Percentiles rank a stretch among this genome's conserved stretches.
phyloP scores from a whole-genome alignment of 2,329 filamentous ascomycete species.

The Aspergillus ustus region DNA sequence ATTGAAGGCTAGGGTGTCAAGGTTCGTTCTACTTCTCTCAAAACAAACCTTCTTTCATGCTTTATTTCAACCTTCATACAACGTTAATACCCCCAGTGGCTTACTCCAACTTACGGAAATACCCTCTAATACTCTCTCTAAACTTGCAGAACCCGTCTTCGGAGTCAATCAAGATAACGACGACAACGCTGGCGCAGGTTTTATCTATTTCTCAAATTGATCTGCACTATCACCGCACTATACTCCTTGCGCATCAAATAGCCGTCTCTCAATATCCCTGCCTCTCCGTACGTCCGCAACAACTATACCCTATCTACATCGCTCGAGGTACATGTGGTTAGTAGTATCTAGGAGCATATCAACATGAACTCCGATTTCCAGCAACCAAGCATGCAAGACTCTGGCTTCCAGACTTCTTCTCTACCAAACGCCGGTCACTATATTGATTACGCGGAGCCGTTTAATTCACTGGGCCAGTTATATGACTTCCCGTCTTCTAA shows the following conservation, averaged over 20 bases:
- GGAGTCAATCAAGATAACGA: neutral
- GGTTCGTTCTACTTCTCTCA: slow-evolving; percentile 13
- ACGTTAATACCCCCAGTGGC: neutral
- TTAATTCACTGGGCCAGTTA: neutral
- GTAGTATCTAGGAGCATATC: neutral
- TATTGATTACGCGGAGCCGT: neutral
- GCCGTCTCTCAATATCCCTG: neutral
- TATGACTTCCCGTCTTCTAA: neutral
- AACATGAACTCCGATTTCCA: slow-evolving; percentile 18
- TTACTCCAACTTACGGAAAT: neutral
- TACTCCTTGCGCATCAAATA: neutral
- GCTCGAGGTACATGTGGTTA: neutral
- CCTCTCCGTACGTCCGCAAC: neutral
- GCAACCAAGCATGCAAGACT: slow-evolving; percentile 9
- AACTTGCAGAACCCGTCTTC: neutral
- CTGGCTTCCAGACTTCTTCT: slow-evolving; percentile 1
- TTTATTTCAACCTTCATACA: neutral
- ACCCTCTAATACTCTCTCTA: neutral
- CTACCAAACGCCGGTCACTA: slow-evolving; percentile 1
- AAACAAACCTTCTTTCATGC: neutral
- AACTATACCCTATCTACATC: neutral
- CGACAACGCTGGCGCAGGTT: slow-evolving; percentile 2
- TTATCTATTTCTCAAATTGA: neutral
- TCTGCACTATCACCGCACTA: neutral
- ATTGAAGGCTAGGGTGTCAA: slow-evolving; percentile 18